A percentile compares a stretch with the other conserved stretches of the same genome.
Conservation (phyloP, 2,329 filamentous ascomycete genomes). For the Fusarium drepaniforme region DNA sequence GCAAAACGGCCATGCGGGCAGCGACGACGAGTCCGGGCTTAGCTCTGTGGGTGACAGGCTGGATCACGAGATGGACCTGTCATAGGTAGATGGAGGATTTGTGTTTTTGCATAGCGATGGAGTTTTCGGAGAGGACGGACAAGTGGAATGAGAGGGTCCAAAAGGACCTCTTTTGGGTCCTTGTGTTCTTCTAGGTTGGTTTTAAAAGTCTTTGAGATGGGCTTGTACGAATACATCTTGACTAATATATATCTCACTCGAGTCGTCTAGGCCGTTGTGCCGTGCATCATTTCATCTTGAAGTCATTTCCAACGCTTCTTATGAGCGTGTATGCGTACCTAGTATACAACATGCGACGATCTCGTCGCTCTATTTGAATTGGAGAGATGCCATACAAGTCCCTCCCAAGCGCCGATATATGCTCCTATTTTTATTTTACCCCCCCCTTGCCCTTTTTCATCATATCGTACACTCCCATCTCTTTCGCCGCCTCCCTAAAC, state of each 20-base stretch:
- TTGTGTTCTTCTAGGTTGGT: background rate
- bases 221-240: background rate
- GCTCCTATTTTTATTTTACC: slow-evolving; percentile 21
- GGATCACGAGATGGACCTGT: slow-evolving; percentile 61
- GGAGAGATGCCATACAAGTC: slow-evolving; percentile 12
- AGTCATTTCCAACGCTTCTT: slow-evolving; percentile 6
- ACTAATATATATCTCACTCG: background rate
- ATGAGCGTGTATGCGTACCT: background rate
- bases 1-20: slow-evolving; percentile 38
- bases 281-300: background rate
- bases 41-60: slow-evolving; percentile 67
- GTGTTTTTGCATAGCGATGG: slow-evolving; percentile 45
- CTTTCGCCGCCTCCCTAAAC: slow-evolving; percentile 50
- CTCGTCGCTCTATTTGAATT: slow-evolving; percentile 11
- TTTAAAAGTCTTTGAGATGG: background rate
- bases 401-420: slow-evolving; percentile 6
- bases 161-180: slow-evolving; percentile 1
- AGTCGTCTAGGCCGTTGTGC: background rate
- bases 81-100: slow-evolving; percentile 37
- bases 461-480: slow-evolving; percentile 59
- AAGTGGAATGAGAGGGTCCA: slow-evolving; percentile 6
- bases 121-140: slow-evolving; percentile 35
- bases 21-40: slow-evolving; percentile 63
- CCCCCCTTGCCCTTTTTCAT: slow-evolving; percentile 35
- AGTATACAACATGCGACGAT: slow-evolving; percentile 18